Conservation (phyloP, 257 asterid species). For the Solanum medicagineum region DNA sequence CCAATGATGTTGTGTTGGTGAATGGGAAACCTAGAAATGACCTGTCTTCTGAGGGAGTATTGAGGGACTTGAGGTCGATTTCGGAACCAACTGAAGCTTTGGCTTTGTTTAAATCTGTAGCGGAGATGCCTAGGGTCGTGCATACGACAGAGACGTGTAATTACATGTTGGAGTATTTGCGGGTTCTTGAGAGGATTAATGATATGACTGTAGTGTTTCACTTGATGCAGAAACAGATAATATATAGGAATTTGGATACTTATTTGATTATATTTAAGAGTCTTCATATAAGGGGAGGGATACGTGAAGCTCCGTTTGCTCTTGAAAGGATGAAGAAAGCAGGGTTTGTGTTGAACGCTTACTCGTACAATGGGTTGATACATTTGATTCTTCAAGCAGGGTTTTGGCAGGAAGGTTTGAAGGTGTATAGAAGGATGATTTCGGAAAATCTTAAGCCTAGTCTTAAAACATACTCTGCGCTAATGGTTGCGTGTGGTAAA, state of each 20-base stretch:
- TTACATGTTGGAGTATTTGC: conserved; percentile 77
- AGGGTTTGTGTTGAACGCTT: conserved; percentile 73
- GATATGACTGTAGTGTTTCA: conserved; percentile 80
- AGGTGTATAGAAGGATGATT: conserved; percentile 60
- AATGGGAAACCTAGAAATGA: conserved; percentile 19
- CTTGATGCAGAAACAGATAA: conserved; percentile 79
- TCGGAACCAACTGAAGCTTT: conserved; percentile 41
- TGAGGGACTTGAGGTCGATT: conserved; percentile 48
- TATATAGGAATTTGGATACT: conserved; percentile 67
- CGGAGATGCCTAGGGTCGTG: conserved; percentile 44
- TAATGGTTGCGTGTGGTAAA: conserved; percentile 91
- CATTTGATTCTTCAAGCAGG: conserved; percentile 84
- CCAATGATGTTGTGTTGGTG: conserved; percentile 24
- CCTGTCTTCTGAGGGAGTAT: conserved; percentile 48
- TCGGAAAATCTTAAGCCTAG: conserved; percentile 76
- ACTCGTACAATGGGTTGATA: conserved; percentile 88
- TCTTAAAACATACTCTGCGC: conserved; percentile 87
- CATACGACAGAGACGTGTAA: conserved; percentile 84
- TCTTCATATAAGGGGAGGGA: conserved; percentile 60
- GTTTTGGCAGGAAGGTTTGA: conserved; percentile 55
- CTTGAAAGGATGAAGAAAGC: conserved; percentile 60
- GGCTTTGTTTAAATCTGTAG: conserved; percentile 39
- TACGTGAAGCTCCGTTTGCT: conserved; percentile 56
- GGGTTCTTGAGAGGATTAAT: conserved; percentile 36
- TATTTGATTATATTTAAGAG: conserved; percentile 68